Conservation (phyloP, 176 grass and related monocot genomes). For the Carex scoparia region DNA sequence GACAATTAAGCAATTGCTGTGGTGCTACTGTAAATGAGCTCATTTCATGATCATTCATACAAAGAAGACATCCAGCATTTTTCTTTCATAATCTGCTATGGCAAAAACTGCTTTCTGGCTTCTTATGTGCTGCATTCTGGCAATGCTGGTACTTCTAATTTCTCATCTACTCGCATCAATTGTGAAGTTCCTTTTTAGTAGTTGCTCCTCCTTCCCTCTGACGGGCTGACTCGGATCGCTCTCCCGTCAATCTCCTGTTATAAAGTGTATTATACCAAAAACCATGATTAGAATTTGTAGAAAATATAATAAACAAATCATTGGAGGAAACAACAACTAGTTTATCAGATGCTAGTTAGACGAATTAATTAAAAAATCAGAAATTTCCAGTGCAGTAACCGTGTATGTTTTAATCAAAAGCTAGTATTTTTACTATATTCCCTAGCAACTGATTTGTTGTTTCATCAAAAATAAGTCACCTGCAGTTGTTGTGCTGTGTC, state of each 20-base stretch:
- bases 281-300: too few relatives aligned
- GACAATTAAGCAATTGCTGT: not conserved
- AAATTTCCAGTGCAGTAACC: too few relatives aligned
- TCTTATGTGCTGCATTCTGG: not conserved
- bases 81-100: not conserved
- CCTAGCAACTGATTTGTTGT: not conserved
- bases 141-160: not conserved
- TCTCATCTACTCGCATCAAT: not conserved
- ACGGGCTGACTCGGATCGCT: slow-evolving; percentile 60
- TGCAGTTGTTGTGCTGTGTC: too few relatives aligned
- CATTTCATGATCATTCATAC: not conserved
- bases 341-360: too few relatives aligned
- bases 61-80: not conserved
- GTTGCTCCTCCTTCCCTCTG: slow-evolving; percentile 46
- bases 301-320: too few relatives aligned
- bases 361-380: too few relatives aligned
- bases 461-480: too few relatives aligned
- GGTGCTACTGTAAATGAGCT: not conserved
- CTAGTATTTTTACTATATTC: not conserved
- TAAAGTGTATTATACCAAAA: not conserved
- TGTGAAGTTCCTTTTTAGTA: not conserved
- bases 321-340: too few relatives aligned
- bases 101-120: not conserved
- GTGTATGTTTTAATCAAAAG: not conserved
- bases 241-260: slow-evolving; percentile 79